Evolutionary conservation across 306 rosid genomes (phyloP), one percentile per base, ranked within the genome.

Genomic region (Sechiopsis laciniata): DNA sequence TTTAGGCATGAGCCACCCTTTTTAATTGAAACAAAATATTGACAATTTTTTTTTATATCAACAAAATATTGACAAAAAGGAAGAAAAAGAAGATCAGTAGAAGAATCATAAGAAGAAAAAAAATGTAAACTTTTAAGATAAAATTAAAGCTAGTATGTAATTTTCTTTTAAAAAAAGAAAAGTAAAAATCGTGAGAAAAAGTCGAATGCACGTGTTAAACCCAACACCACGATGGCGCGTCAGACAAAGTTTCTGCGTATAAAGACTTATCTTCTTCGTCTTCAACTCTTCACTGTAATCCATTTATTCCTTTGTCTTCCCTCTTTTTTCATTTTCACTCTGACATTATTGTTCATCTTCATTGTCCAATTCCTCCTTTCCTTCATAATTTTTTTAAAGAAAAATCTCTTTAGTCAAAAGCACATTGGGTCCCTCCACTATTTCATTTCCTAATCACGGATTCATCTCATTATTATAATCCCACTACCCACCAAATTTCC

Each of bases 381-480:
- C n/a, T n/a, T n/a, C n/a, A n/a, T n/a, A n/a, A n/a, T 26, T 26
- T 26, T 26, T 26, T 26, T 26, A 10, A 45, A 45, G 9, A 57
- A 35, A 65, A 17, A 10, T 65, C 32, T 72, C 95, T 89, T 81
- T 88, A 81, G 95, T 86, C 95, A 92, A 89, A 91, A 89, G 90
- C 83, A 74, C 78, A 35, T 81, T 76, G 95, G 89, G 89, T 67
- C 86, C 88, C 79, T 26, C 29, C 29, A 26, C 29, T 1, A 26
- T 26, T 26, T 26, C 29, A 26, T 26, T 26, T 26, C 29, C 29
- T 26, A 26, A 26, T 26, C 29, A 26, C 29, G 48, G 79, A 76
- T 81, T 77, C 79, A 74, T 32, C 58, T 50, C 72, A 67, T 62
- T 62, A 62, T 62, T 62, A 16, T 62, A 62, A 35, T 35, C 50